Evolutionary conservation across 2,329 filamentous ascomycete genomes (phyloP), one percentile per base, ranked within the genome.

Genomic region (Aureobasidium mangrovei): DNA sequence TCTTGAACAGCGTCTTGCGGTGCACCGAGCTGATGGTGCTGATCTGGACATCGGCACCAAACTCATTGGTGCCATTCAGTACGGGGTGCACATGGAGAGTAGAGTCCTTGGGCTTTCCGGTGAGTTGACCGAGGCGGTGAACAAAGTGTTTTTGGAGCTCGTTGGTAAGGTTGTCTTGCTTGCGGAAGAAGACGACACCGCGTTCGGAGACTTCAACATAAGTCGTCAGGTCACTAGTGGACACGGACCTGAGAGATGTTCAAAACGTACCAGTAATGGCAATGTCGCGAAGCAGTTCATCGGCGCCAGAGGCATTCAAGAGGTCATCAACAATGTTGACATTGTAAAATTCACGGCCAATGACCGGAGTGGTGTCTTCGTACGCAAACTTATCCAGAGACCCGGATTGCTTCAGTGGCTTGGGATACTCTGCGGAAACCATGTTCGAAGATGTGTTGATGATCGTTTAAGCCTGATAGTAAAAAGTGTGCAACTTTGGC

Each of bases 31-130:
- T 67, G 56, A 72, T 72, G 31, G 69, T 68, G 44, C 65, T 69
- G 56, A 72, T 70, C 44, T 72, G 62, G 42, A 66, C 63, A 55
- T 71, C 70, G 8, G 63, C 62, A 9, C 69, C 69, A 27, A 69
- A 68, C 57, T 71, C 68, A 56, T 64, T 63, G n/a, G 80, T 67
- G 68, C 72, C 62, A 58, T 72, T 71, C 12, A 69, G 62, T 29
- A 84, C 65, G 0, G 81, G 81, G 60, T 84, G 81, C 42, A 83
- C 80, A 62, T 84, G 81, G 7, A 84, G 68, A 27, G 72, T 73
- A 0, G 79, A 82, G 0, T 74, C 76, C 0, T 67, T 62, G 0
- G 81, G 81, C 56, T 81, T 81, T 54, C 80, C 79, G 0, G 77
- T 54, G 39, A 49, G 24, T 35, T 56, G 40, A 8, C 82, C 82